Evolutionary conservation across 345 rosid genomes (phyloP), one percentile per base, ranked within the genome.

Genomic region (Lumnitzera racemosa): DNA sequence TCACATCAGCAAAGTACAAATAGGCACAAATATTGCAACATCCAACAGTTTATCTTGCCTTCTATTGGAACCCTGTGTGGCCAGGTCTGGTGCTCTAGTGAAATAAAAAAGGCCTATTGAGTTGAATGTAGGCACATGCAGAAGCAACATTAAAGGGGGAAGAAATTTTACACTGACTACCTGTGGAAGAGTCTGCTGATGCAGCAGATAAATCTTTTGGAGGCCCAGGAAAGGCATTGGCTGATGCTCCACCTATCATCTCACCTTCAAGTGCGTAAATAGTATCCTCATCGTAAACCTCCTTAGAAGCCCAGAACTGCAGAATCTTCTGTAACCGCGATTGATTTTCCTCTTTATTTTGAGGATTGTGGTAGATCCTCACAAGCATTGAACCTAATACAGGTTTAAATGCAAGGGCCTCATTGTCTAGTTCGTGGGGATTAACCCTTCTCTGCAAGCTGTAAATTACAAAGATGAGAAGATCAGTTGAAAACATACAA

Each of bases 281-380:
- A 43, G 86, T 77, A 67, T 90, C 99, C 75, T 84, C 83, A 74
- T 90, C 88, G 71, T 80, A 94, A 67, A 94, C 97, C 78, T 86
- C 96, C 74, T 94, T 90, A 23, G 96, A 81, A 60, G 83, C 95
- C 99, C 99, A 94, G 67, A 90, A 94, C 70, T 83, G 96, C 62
- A 94, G 70, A 67, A 94, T 90, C 72, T 88, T 94, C 81, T 88
- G 95, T 59, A 94, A 78, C 24, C 92, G 85, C 20, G 86, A 81
- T 72, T 81, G 95, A 62, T 90, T 94, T 70, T 84, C 97, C 59
- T 88, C 96, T 74, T 83, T 85, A 75, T 84, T 88, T 59, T 80
- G 91, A 66, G 92, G 88, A 67, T 76, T 76, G 78, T 88, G 95
- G 76, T 81, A 94, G 59, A 86, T 78, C 72, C 85, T 84, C 13